phyloP scores from a whole-genome alignment of 257 asterid species.

The Solanum pimpinellifolium region DNA sequence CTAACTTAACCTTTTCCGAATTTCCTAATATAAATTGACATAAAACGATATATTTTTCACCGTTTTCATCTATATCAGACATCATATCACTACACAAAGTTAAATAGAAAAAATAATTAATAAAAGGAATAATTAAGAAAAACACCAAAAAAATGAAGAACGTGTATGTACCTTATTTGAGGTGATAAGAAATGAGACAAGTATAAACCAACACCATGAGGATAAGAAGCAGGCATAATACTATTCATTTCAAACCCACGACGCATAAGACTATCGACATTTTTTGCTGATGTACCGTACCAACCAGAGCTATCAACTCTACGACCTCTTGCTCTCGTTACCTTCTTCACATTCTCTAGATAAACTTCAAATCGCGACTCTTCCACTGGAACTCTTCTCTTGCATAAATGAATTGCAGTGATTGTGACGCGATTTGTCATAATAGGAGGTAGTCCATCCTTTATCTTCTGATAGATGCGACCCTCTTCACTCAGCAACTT shows the following conservation, averaged over 20 bases:
- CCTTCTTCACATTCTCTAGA: slow-evolving; percentile 30
- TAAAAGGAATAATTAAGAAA: not conserved
- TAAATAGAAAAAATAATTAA: not conserved
- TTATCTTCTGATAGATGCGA: slow-evolving; percentile 4
- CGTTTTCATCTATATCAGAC: no score
- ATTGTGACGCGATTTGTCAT: slow-evolving; percentile 15
- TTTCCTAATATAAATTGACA: no score
- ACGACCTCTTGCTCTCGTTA: slow-evolving; percentile 41
- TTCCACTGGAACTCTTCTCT: slow-evolving; percentile 23
- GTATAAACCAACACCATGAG: slow-evolving; percentile 44
- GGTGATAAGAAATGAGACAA: slow-evolving; percentile 34
- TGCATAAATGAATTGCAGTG: slow-evolving; percentile 36
- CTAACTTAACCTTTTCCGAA: no score
- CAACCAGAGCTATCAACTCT: slow-evolving; percentile 39
- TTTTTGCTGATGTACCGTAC: slow-evolving; percentile 54
- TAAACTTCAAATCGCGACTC: slow-evolving; percentile 31
- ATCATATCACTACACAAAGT: no score
- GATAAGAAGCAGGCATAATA: slow-evolving; percentile 2
- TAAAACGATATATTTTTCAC: no score
- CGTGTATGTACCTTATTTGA: slow-evolving; percentile 26
- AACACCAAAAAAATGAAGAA: not conserved
- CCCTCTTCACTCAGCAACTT: slow-evolving; percentile 20
- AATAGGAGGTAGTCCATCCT: slow-evolving; percentile 22
- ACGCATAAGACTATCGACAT: slow-evolving; percentile 39
- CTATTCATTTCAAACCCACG: slow-evolving; percentile 40